Evolutionary conservation across 345 rosid species (phyloP).

Genomic region (Populus euphratica): DNA sequence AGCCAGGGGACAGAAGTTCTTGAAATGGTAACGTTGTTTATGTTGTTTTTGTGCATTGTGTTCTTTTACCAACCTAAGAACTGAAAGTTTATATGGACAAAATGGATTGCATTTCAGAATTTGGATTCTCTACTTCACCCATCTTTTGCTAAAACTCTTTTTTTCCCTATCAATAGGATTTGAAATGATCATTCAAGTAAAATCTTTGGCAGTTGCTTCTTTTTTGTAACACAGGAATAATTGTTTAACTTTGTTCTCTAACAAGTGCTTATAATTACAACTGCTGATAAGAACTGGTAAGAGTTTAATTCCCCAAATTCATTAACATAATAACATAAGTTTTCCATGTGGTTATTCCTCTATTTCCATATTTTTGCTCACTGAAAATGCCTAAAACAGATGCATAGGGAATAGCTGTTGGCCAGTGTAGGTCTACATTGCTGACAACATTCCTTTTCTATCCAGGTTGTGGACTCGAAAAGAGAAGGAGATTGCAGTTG

Average conservation of each 20-base stretch:
- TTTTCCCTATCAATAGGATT: neutral
- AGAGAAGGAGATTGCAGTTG: constrained; percentile 77
- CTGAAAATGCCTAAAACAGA: neutral
- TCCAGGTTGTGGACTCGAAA: constrained; percentile 67
- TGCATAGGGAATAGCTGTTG: neutral
- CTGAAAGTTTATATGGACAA: neutral
- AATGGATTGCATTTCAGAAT: neutral
- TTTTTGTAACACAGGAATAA: neutral
- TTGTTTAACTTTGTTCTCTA: neutral
- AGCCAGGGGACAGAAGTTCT: constrained; percentile 60
- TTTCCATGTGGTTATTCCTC: no score
- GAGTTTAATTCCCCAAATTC: neutral
- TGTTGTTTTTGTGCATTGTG: neutral
- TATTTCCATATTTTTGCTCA: neutral
- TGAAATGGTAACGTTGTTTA: constrained; percentile 52
- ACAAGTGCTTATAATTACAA: neutral
- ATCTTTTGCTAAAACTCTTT: neutral
- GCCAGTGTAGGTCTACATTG: neutral
- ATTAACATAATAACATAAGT: neutral
- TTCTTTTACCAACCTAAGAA: neutral
- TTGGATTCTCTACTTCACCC: no score
- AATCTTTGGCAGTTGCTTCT: neutral
- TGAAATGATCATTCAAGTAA: neutral
- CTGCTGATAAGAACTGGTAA: neutral
- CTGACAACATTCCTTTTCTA: neutral